Evolutionary conservation across 2,329 filamentous ascomycete genomes (phyloP).

Genomic region (Neonectria hederae): DNA sequence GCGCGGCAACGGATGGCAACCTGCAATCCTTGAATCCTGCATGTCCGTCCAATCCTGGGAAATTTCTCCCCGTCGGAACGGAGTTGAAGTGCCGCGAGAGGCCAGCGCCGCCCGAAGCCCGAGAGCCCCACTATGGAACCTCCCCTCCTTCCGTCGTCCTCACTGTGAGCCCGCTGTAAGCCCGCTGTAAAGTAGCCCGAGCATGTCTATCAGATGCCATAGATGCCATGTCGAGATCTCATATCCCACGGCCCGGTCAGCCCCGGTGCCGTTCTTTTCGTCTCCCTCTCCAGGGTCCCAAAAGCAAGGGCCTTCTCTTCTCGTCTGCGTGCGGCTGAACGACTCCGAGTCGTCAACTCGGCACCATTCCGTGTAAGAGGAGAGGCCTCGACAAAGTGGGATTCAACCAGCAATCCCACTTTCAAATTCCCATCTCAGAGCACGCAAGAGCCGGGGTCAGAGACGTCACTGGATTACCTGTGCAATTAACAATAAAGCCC

Average conservation of each 20-base stretch:
- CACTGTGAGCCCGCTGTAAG: neutral
- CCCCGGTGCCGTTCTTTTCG: neutral
- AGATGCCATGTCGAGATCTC: constrained; percentile 1
- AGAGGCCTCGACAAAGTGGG: constrained; percentile 2
- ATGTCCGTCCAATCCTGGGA: constrained; percentile 13
- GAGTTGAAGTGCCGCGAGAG: constrained; percentile 41
- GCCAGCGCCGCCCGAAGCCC: constrained; percentile 22
- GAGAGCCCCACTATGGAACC: constrained; percentile 34
- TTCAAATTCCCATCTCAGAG: constrained; percentile 13
- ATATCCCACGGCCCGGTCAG: constrained; percentile 8
- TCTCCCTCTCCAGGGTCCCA: neutral
- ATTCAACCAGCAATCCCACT: neutral
- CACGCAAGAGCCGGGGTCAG: constrained; percentile 22
- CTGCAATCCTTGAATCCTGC: neutral
- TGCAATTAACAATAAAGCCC: neutral
- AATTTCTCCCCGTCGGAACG: constrained; percentile 37
- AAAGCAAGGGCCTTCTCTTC: neutral
- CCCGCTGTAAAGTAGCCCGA: no score
- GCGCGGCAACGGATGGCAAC: constrained; percentile 30
- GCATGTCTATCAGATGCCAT: neutral
- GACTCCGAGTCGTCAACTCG: no score
- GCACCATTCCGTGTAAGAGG: neutral
- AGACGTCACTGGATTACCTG: constrained; percentile 12
- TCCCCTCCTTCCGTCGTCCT: neutral
- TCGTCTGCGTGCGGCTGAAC: neutral